Conservation (phyloP, 2,329 filamentous ascomycete genomes). For the Diaporthe amygdali region DNA sequence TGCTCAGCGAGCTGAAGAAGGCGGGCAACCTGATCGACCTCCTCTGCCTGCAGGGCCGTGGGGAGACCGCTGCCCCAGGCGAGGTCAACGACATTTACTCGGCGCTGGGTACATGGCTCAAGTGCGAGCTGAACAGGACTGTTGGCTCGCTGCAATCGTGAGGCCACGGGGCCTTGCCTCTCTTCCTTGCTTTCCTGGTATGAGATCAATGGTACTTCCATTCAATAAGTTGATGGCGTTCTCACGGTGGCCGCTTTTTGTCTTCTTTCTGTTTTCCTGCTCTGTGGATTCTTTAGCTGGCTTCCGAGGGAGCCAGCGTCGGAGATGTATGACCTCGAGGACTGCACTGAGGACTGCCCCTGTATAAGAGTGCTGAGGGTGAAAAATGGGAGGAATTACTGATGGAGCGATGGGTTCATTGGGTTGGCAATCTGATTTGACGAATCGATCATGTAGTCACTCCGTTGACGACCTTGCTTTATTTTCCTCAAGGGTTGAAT, state of each 20-base stretch:
- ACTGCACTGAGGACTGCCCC: no score
- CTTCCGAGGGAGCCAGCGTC: not conserved
- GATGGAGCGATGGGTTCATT: not conserved
- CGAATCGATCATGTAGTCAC: no score
- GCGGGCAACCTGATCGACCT: constrained; percentile 25
- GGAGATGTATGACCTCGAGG: not conserved
- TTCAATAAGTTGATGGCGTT: not conserved
- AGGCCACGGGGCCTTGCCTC: not conserved
- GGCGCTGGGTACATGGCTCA: constrained; percentile 24
- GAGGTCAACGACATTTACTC: constrained; percentile 25
- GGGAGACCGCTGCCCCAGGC: not conserved
- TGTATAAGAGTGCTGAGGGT: not conserved
- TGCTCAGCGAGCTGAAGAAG: constrained; percentile 25
- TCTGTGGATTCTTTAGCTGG: no score
- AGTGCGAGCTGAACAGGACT: constrained; percentile 24
- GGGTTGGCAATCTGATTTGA: not conserved
- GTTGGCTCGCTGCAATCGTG: constrained; percentile 19
- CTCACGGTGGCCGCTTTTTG: not conserved
- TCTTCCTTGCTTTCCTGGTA: not conserved
- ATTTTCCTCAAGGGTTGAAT: not conserved
- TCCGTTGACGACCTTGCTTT: not conserved
- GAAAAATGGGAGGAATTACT: not conserved
- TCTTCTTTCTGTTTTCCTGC: not conserved
- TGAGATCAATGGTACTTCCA: not conserved
- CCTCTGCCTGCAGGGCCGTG: constrained; percentile 21